These are phyloP conservation scores for Gracilaria domingensis DNA, from an alignment of 23 red algal species.

Conservation along the genomic window DNA sequence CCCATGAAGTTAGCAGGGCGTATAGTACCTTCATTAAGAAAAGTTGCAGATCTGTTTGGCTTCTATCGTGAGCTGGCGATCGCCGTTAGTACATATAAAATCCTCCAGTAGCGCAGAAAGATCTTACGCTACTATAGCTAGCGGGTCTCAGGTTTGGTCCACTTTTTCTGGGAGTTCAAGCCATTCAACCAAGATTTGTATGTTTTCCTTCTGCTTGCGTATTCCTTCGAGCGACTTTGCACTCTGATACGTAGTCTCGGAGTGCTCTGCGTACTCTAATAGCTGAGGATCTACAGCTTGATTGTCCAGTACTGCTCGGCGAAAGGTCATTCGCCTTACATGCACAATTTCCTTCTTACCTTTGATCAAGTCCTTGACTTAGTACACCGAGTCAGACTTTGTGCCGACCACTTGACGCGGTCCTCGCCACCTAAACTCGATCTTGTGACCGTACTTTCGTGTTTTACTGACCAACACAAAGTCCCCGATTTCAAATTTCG, in stretches of 20 bases:
- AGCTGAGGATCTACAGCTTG: slow-evolving; percentile 23
- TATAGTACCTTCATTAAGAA: not conserved
- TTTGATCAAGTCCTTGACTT: slow-evolving; percentile 28
- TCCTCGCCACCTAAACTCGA: slow-evolving; percentile 28
- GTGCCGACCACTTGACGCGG: slow-evolving; percentile 4
- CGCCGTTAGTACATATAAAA: slow-evolving; percentile 11
- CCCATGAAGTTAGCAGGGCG: not conserved
- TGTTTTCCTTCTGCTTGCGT: not conserved
- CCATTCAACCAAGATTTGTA: slow-evolving; percentile 18
- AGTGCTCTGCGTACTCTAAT: slow-evolving; percentile 29
- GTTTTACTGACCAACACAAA: slow-evolving; percentile 25
- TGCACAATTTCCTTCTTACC: slow-evolving; percentile 22
- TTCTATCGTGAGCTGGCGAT: not conserved
- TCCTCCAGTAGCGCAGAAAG: slow-evolving; percentile 29
- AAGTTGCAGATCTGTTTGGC: slow-evolving; percentile 4
- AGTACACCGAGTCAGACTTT: slow-evolving; percentile 23
- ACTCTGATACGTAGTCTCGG: slow-evolving; percentile 14
- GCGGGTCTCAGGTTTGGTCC: slow-evolving; percentile 45
- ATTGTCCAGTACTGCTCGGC: slow-evolving; percentile 4
- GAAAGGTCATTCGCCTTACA: slow-evolving; percentile 15
- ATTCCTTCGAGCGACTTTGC: not conserved
- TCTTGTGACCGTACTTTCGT: slow-evolving; percentile 27
- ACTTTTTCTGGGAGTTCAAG: not conserved
- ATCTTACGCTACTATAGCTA: slow-evolving; percentile 4
- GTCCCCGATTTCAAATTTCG: slow-evolving; percentile 41